Evolutionary conservation across 208 protist genomes (phyloP).

Genomic region (Wallacemonas rigidus): DNA sequence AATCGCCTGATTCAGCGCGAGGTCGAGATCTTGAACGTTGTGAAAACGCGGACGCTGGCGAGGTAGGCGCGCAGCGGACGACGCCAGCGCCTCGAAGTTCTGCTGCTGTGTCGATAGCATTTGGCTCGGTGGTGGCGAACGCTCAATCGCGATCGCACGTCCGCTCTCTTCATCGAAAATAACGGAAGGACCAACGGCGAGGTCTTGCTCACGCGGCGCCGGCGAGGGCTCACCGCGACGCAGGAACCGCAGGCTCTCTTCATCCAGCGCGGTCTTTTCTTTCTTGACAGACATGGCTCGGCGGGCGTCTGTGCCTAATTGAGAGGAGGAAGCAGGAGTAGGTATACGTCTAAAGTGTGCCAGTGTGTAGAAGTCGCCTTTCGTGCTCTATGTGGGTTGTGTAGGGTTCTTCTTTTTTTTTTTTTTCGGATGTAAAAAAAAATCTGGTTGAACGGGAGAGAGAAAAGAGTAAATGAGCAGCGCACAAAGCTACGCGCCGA

Average conservation of each 20-base stretch:
- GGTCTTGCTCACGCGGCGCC: neutral
- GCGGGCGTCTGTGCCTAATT: neutral
- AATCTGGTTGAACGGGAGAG: too few relatives aligned
- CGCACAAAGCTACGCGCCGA: too few relatives aligned
- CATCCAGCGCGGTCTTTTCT: conserved; percentile 9
- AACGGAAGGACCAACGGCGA: conserved; percentile 57
- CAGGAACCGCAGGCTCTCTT: conserved; percentile 21
- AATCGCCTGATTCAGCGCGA: conserved; percentile 85
- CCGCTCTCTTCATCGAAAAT: conserved; percentile 55
- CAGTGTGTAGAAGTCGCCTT: neutral
- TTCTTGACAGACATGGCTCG: conserved; percentile 10
- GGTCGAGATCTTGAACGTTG: conserved; percentile 85
- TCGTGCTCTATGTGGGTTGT: conserved; percentile 4
- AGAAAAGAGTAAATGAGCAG: too few relatives aligned
- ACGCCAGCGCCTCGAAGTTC: conserved; percentile 8
- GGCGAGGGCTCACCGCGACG: conserved; percentile 24
- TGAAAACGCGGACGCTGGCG: conserved; percentile 83
- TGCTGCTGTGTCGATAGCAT: conserved; percentile 21
- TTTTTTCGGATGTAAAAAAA: too few relatives aligned
- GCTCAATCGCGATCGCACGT: conserved; percentile 19
- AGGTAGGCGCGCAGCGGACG: conserved; percentile 21
- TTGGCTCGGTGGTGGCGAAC: conserved; percentile 48
- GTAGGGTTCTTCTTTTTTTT: too few relatives aligned
- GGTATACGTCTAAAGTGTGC: too few relatives aligned
- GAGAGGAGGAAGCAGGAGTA: too few relatives aligned